Percentiles rank a stretch among this genome's conserved stretches.
These are phyloP conservation scores for Candida sp. DNA, from an alignment of 1,139 yeast species.

Conservation along the genomic window DNA sequence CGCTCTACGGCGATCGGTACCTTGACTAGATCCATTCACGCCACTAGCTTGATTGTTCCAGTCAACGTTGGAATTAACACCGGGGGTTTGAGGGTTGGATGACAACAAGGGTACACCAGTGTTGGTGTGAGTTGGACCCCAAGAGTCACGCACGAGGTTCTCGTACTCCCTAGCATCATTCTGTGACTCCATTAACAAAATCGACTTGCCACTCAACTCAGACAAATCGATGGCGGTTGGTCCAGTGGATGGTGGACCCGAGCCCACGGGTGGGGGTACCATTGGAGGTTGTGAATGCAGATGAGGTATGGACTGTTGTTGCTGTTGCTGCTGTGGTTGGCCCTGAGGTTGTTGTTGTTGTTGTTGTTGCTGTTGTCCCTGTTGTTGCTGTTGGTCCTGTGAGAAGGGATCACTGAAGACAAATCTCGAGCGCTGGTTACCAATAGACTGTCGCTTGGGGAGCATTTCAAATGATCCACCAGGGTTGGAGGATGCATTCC, in stretches of 20 bases:
- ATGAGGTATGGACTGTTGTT: slow-evolving; percentile 9
- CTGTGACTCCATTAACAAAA: slow-evolving; percentile 59
- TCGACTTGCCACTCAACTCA: slow-evolving; percentile 54
- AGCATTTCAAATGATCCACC: slow-evolving; percentile 12
- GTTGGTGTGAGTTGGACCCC: slow-evolving; percentile 26
- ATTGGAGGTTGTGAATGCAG: not conserved
- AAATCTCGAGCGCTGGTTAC: slow-evolving; percentile 68
- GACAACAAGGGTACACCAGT: slow-evolving; percentile 4
- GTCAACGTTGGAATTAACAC: slow-evolving; percentile 19
- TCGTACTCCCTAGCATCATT: slow-evolving; percentile 58
- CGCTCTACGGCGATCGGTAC: slow-evolving; percentile 25
- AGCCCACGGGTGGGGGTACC: slow-evolving; percentile 5
- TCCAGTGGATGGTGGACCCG: slow-evolving; percentile 15
- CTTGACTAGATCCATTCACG: slow-evolving; percentile 6
- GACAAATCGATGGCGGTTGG: slow-evolving; percentile 32
- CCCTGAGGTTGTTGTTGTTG: slow-evolving; percentile 14
- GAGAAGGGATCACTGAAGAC: slow-evolving; percentile 70
- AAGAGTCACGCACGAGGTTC: slow-evolving; percentile 53
- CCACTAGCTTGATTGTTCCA: slow-evolving; percentile 17
- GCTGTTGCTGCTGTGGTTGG: slow-evolving; percentile 7
- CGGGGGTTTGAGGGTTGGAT: slow-evolving; percentile 34
- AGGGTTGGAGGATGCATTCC: not conserved
- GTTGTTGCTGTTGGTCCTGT: slow-evolving; percentile 19
- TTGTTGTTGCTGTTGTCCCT: slow-evolving; percentile 14
- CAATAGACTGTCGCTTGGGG: slow-evolving; percentile 55